Conservation (phyloP, 164 flowering plant species). For the Pachysandra terminalis region DNA sequence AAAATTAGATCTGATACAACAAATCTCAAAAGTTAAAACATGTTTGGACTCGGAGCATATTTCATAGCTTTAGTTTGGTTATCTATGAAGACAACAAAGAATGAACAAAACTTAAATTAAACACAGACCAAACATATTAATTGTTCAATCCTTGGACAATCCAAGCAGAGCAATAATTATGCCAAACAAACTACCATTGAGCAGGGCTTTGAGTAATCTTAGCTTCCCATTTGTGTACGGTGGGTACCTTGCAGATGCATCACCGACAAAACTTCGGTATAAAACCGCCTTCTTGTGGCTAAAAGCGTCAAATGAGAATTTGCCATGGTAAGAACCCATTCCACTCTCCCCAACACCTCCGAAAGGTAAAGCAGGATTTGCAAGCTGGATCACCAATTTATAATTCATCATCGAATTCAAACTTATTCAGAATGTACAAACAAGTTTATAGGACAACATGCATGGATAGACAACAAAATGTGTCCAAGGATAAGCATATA, state of each 20-base stretch:
- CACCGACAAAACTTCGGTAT: conserved; percentile 34
- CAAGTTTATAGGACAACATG: too few species aligned
- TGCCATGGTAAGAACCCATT: conserved; percentile 83
- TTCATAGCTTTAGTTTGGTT: too few species aligned
- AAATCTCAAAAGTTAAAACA: too few species aligned
- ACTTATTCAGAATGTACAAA: too few species aligned
- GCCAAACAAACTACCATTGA: conserved; percentile 25
- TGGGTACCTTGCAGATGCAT: conserved; percentile 66
- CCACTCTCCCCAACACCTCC: conserved; percentile 98
- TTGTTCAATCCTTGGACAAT: conserved; percentile 14
- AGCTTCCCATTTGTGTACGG: conserved; percentile 46
- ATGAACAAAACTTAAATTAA: too few species aligned
- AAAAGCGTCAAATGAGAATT: conserved; percentile 66
- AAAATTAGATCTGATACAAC: too few species aligned
- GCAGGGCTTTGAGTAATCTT: conserved; percentile 28
- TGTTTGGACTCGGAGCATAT: too few species aligned
- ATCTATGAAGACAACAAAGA: too few species aligned
- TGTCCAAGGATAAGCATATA: not conserved
- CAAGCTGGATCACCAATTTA: conserved; percentile 48
- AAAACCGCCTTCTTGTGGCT: conserved; percentile 5
- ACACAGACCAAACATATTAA: too few species aligned
- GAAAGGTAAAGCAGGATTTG: conserved; percentile 58
- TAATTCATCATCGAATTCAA: not conserved
- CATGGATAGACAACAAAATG: too few species aligned
- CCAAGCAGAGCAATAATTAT: conserved; percentile 33